phyloP scores from a whole-genome alignment of 495 filamentous ascomycete species.

The Aspergillus cristatus region DNA sequence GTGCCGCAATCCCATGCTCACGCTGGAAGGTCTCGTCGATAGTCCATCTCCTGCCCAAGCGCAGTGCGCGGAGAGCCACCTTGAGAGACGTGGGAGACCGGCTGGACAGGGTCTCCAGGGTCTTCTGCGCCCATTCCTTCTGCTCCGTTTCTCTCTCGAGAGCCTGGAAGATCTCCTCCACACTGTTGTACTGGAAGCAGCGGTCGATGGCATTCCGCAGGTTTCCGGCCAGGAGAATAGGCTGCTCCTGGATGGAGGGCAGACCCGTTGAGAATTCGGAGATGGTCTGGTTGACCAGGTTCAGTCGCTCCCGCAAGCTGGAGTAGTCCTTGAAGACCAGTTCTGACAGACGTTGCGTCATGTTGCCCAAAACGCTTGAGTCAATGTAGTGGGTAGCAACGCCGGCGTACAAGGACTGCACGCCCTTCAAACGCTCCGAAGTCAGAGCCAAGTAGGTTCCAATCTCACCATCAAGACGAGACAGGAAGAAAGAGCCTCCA shows the following conservation, averaged over 20 bases:
- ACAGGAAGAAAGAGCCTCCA: constrained; percentile 89
- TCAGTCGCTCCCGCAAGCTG: constrained; percentile 47
- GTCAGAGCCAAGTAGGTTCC: constrained; percentile 92
- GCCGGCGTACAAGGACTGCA: constrained; percentile 71
- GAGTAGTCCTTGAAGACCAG: constrained; percentile 75
- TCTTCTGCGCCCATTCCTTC: constrained; percentile 64
- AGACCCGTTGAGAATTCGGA: constrained; percentile 83
- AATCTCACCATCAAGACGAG: constrained; percentile 69
- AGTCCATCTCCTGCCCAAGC: constrained; percentile 59
- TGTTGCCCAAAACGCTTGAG: constrained; percentile 67
- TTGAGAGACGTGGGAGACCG: constrained; percentile 78
- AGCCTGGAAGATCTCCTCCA: constrained; percentile 61
- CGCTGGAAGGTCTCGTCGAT: constrained; percentile 75
- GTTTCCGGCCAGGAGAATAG: constrained; percentile 52
- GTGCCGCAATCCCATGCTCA: constrained; percentile 67
- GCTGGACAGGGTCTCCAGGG: constrained; percentile 56
- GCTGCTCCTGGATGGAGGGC: constrained; percentile 51
- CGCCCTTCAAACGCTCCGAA: constrained; percentile 67
- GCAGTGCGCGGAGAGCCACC: constrained; percentile 75
- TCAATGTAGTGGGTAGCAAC: constrained; percentile 92
- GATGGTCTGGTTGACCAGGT: constrained; percentile 74
- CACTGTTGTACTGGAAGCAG: constrained; percentile 57
- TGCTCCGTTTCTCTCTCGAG: constrained; percentile 50
- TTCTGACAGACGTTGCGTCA: constrained; percentile 81
- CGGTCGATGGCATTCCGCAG: constrained; percentile 74